These are phyloP conservation scores for Plasmodium gonderi DNA, from an alignment of 169 alveolate genomes.

Conservation along the genomic window DNA sequence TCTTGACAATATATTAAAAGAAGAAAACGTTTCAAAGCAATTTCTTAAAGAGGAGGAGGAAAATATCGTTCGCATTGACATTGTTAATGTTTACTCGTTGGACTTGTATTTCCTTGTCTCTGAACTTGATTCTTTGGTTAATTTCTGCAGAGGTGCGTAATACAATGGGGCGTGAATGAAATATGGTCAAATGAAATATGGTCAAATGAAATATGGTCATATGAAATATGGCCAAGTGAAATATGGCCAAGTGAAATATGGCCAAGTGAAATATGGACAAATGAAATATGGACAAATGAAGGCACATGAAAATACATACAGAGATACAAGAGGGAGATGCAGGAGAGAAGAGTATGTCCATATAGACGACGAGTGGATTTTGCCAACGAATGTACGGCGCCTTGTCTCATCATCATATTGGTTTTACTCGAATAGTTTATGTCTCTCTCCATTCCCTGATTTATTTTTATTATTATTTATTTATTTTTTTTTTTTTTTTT, in stretches of 20 bases:
- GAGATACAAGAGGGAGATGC: too few species aligned
- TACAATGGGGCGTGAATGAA: background rate
- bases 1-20: background rate
- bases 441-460: too few species aligned
- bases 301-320: background rate
- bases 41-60: slow-evolving; percentile 47
- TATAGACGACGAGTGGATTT: too few species aligned
- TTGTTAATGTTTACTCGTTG: slow-evolving; percentile 39
- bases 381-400: too few species aligned
- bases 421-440: too few species aligned
- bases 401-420: too few species aligned
- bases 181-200: background rate
- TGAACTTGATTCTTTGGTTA: slow-evolving; percentile 7
- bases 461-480: too few species aligned
- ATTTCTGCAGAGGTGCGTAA: slow-evolving; percentile 25
- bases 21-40: slow-evolving; percentile 1
- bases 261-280: too few species aligned
- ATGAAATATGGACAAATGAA: background rate
- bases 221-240: too few species aligned
- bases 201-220: background rate
- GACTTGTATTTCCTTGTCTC: slow-evolving; percentile 44
- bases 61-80: slow-evolving; percentile 67
- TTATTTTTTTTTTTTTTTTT: background rate
- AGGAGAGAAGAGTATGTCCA: too few species aligned
- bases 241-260: too few species aligned